Base-by-base conservation (phyloP, 345 rosid species). In the Alliaria petiolata region DNA sequence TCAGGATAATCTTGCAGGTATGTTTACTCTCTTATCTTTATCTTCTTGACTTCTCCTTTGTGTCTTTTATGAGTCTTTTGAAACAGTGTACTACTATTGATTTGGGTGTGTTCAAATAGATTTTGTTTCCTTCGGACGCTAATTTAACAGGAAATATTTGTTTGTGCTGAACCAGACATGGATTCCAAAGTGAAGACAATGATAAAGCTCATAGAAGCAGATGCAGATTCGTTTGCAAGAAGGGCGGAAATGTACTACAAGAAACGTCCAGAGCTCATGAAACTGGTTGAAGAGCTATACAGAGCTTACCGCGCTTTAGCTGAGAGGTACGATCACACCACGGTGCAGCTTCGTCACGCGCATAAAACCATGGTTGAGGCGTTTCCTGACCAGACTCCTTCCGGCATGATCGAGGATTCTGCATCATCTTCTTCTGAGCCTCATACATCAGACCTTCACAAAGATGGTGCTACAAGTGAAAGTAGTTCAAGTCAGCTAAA, bases 161-260 rank as follows among this genome's bases (percentile, higher is more conserved):
- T 4, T 58, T 68, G 15, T 76, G 28, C 0, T 71, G 46, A 78
- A 86, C 81, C 42, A 76, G 99, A 89, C 79, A 95, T 95, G 96
- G 99, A 95, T 79, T 58, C 78, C 69, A 95, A 90, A 79, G 98
- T 95, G 38, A 90, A 90, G 70, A 84, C 88, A 69, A 95, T 95
- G 98, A 90, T 95, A 86, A 95, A 90, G 82, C 92, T 95, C 45
- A 90, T 92, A 3, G 99, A 95, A 83, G 92, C 90, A 83, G 99
- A 95, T 78, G 98, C 99, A 13, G 99, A 95, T 86, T 92, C 98
- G 26, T 95, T 95, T 85, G 98, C 99, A 43, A 92, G 91, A 80
- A 85, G 98, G 58, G 99, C 99, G 8, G 99, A 95, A 71, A 95
- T 95, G 99, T 95, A 92, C 71, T 95, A 90, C 76, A 88, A 90